A percentile compares a stretch with the other conserved stretches of the same genome.
Evolutionary conservation across 306 rosid species (phyloP).

Genomic region (Trifolium fragiferum): DNA sequence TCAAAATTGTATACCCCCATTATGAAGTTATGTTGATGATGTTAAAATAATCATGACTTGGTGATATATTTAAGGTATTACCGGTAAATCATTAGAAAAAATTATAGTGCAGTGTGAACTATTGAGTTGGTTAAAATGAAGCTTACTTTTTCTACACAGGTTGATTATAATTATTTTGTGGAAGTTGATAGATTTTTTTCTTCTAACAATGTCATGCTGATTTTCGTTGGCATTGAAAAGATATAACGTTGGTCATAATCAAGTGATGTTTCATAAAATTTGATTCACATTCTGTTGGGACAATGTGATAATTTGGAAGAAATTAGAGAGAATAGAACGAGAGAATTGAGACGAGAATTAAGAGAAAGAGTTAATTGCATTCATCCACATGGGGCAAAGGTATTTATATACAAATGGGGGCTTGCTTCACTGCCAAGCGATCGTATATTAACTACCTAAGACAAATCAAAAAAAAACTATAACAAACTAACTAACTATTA

Average conservation of each 20-base stretch:
- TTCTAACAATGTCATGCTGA: not conserved
- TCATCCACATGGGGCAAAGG: no score
- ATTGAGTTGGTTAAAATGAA: not conserved
- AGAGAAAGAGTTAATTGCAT: no score
- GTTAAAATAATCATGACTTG: not conserved
- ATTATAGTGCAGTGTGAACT: not conserved
- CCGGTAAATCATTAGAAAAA: not conserved
- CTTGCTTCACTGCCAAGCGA: no score
- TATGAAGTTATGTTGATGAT: not conserved
- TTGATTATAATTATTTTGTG: not conserved
- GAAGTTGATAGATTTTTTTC: not conserved
- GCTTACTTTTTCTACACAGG: not conserved
- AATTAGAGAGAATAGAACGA: no score
- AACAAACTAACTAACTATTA: no score
- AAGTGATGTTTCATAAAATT: not conserved
- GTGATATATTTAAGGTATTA: not conserved
- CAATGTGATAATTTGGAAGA: no score
- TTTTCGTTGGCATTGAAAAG: not conserved
- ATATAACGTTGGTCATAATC: not conserved
- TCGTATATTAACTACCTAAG: no score
- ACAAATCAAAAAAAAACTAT: no score
- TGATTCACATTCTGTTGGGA: slow-evolving; percentile 15
- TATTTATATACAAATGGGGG: no score
- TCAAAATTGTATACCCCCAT: not conserved
- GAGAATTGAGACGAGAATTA: no score